Evolutionary conservation across 176 grass and related monocot genomes (phyloP), one percentile per base, ranked within the genome.

Genomic region (Bromus sterilis): DNA sequence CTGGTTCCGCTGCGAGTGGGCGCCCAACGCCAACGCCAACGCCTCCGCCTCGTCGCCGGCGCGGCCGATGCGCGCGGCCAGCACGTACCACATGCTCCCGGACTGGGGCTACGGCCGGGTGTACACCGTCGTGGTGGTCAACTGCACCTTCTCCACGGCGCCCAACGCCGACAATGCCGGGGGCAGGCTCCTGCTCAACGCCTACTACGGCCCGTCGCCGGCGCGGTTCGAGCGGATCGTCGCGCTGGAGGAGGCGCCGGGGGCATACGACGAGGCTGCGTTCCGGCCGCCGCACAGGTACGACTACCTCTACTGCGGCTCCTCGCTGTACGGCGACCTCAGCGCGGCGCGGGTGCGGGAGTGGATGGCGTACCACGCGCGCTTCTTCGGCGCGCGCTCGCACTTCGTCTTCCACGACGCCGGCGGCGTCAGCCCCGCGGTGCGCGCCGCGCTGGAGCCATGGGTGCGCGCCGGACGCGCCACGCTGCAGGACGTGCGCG

Each of bases 51-150:
- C 75, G 18, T 21, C 82, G 4, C 0, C 71, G 2, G 16, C 79
- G 30, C 14, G 24, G 55, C 82, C 65, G 15, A 78, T 87, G 32
- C 84, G 84, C 57, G 84, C 89, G 1, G 79, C 89, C 31, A 99
- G 75, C 77, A 75, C 93, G 11, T 99, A 93, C 87, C 88, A 90
- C 82, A 95, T 99, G 90, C 86, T 91, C 53, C 96, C 96, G 18
- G 96, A 99, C 86, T 99, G 96, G 96, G 96, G 96, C 80, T 99
- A 99, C 82, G 96, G 96, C 91, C 96, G 86, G 24, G 89, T 95
- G 36, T 99, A 99, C 88, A 95, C 96, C 21, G 91, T 91, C 21
- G 93, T 99, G 42, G 79, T 99, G 71, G 96, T 95, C 11, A 99
- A 99, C 87, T 99, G 96, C 91, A 99, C 96, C 4, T 99, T 99